A percentile compares a stretch with the other conserved stretches of the same genome.
Conservation (phyloP, 2,329 filamentous ascomycete genomes). For the Beauveria caledonica region DNA sequence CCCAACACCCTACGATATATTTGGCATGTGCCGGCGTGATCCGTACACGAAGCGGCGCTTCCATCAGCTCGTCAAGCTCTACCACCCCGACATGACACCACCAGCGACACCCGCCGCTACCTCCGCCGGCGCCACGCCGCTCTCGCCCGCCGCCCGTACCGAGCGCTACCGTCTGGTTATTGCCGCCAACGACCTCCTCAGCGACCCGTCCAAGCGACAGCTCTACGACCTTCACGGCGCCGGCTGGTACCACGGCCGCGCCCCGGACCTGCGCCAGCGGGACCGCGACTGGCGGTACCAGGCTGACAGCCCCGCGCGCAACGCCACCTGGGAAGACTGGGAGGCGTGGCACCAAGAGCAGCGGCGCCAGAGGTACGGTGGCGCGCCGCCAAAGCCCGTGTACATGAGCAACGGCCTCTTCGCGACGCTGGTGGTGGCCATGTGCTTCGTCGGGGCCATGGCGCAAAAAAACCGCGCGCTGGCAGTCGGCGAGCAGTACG, state of each 20-base stretch:
- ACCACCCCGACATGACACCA: conserved; percentile 71
- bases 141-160: conserved; percentile 55
- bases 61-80: conserved; percentile 88
- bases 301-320: conserved; percentile 46
- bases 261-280: conserved; percentile 34
- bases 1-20: conserved; percentile 87
- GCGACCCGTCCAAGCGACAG: conserved; percentile 65
- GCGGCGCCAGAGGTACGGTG: conserved; percentile 36
- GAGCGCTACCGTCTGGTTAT: conserved; percentile 87
- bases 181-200: conserved; percentile 80
- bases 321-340: conserved; percentile 99
- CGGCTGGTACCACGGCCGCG: conserved; percentile 63
- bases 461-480: conserved; percentile 65
- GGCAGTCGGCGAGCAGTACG: conserved; percentile 49
- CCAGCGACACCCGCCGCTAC: neutral
- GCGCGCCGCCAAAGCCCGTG: conserved; percentile 42
- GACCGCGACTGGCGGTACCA: conserved; percentile 42
- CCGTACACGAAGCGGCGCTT: conserved; percentile 78
- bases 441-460: conserved; percentile 62
- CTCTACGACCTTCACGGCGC: conserved; percentile 76
- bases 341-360: conserved; percentile 62
- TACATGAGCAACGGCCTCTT: conserved; percentile 78
- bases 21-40: conserved; percentile 49
- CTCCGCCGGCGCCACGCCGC: conserved; percentile 21
- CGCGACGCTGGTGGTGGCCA: conserved; percentile 55